Evolutionary conservation across 305 asterid genomes (phyloP), one percentile per base, ranked within the genome.

Genomic region (Fraxinus paxiana): DNA sequence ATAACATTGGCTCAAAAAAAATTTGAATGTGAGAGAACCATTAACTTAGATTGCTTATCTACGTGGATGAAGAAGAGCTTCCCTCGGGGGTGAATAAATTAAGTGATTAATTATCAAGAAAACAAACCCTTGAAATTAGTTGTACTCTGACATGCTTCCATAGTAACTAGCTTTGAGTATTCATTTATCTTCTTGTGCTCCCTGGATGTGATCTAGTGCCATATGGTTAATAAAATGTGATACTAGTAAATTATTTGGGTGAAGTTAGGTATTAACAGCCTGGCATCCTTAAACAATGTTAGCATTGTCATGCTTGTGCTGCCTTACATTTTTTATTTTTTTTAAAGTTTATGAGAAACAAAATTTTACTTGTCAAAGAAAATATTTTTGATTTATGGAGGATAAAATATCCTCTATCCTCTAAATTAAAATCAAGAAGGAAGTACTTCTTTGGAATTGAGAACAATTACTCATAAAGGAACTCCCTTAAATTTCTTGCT

Each of bases 131-230:
- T 61, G 31, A 61, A 61, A 22, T 22, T 61, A 61, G 31, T 61
- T 61, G 70, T 61, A 61, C 15, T 61, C 31, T 61, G 37, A 67
- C 74, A 67, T 67, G 74, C 22, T 67, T 67, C 73, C 38, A 67
- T 12, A 1, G 22, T 67, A 67, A 67, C 22, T 26, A 26, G 20
- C 38, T 67, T 31, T 61, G 31, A 61, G n/a, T 61, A 22, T 22
- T 61, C 70, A 61, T 22, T 22, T 61, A 22, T 61, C 15, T 61
- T 61, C 31, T 61, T 61, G 70, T 61, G 70, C 31, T 61, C 70
- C 70, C 70, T 61, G 70, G 70, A 24, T 61, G 70, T 22, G 70
- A 61, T 61, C 70, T 22, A 22, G 33, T 61, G 70, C 31, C 70
- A 61, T 22, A 61, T 22, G 31, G 70, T 61, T 61, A 22, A 61